Evolutionary conservation across 2,329 filamentous ascomycete genomes (phyloP).

Genomic region (Monilinia laxa): DNA sequence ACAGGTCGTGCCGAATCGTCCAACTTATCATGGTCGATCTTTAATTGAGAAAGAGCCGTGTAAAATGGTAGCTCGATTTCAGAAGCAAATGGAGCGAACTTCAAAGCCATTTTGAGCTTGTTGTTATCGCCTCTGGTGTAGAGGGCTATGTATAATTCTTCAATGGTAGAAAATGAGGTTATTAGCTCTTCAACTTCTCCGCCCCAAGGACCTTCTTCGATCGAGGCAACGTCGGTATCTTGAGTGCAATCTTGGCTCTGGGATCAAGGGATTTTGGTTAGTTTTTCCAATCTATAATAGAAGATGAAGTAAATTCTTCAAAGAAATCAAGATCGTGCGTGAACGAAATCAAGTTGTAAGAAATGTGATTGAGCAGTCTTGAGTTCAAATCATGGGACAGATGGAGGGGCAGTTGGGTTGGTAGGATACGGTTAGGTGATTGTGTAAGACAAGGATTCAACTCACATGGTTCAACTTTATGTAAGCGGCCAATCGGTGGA

Average conservation of each 20-base stretch:
- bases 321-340: background rate
- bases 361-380: slow-evolving; percentile 13
- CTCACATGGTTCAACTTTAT: slow-evolving; percentile 18
- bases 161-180: background rate
- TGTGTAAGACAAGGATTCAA: slow-evolving; percentile 11
- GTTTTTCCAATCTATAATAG: background rate
- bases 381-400: slow-evolving; percentile 4
- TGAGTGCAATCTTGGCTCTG: slow-evolving; percentile 12
- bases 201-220: slow-evolving; percentile 22
- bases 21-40: slow-evolving; percentile 96
- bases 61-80: slow-evolving; percentile 97
- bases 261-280: slow-evolving; percentile 7
- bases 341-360: background rate
- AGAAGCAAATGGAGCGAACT: slow-evolving; percentile 87
- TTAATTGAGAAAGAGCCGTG: slow-evolving; percentile 83
- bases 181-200: slow-evolving; percentile 15
- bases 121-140: slow-evolving; percentile 5
- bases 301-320: background rate
- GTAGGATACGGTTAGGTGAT: background rate
- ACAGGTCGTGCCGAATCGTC: slow-evolving; percentile 88
- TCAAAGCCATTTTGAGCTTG: slow-evolving; percentile 46
- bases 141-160: slow-evolving; percentile 12
- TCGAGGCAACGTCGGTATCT: slow-evolving; percentile 17
- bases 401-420: slow-evolving; percentile 5
- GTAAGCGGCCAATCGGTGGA: slow-evolving; percentile 9